Conservation (phyloP, 2,329 filamentous ascomycete species). For the Cercospora canescens region DNA sequence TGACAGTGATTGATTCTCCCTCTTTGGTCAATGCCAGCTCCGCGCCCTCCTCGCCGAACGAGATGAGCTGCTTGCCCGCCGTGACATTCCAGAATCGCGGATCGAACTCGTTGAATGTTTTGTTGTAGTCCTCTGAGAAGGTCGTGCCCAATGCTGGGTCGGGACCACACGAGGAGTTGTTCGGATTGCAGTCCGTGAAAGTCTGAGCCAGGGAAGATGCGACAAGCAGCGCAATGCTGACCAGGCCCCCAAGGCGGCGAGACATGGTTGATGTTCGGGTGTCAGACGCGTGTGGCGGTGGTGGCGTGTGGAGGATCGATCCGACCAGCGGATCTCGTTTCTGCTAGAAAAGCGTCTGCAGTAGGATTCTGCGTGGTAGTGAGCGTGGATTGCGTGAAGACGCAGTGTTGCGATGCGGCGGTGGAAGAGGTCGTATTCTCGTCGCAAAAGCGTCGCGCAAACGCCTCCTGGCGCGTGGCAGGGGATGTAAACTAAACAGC, state of each 20-base stretch:
- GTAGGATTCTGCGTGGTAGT: conserved; percentile 1
- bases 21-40: conserved; percentile 68
- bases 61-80: conserved; percentile 64
- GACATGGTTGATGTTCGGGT: conserved; percentile 20
- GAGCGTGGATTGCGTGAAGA: conserved; percentile 2
- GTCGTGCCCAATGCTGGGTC: conserved; percentile 69
- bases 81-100: conserved; percentile 50
- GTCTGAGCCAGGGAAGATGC: conserved; percentile 64
- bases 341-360: conserved; percentile 18
- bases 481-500: neutral
- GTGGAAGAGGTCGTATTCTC: conserved; percentile 1
- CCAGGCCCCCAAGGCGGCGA: conserved; percentile 18
- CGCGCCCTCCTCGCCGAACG: conserved; percentile 57
- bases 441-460: conserved; percentile 9
- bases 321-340: conserved; percentile 16
- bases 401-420: neutral
- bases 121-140: conserved; percentile 66
- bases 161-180: conserved; percentile 66
- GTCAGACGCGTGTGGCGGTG: conserved; percentile 1
- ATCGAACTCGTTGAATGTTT: conserved; percentile 50
- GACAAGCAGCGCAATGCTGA: conserved; percentile 28
- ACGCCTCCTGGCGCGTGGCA: conserved; percentile 10
- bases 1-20: conserved; percentile 75
- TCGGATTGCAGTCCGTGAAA: conserved; percentile 73
- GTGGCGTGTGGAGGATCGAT: conserved; percentile 8